phyloP scores from a whole-genome alignment of 2,329 filamentous ascomycete genomes.

The Trichoderma citrinoviride region DNA sequence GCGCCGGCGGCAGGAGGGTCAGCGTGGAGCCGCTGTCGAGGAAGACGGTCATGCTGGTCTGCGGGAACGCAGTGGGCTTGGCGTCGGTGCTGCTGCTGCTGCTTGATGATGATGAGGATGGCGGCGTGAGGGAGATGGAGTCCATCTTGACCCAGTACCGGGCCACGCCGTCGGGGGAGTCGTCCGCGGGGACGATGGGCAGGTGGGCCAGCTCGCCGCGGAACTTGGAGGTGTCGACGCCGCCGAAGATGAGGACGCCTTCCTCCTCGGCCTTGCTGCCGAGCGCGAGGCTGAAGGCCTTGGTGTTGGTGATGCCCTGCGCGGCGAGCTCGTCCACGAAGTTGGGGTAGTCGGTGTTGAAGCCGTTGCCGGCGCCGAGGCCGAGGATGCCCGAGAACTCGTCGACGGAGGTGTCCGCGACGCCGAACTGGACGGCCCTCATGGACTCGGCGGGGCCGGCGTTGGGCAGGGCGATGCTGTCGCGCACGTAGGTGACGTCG shows the following conservation, averaged over 20 bases:
- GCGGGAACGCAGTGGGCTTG: conserved; percentile 32
- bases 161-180: conserved; percentile 54
- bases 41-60: conserved; percentile 54
- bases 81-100: background rate
- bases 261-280: conserved; percentile 58
- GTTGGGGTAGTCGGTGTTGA: conserved; percentile 49
- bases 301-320: conserved; percentile 56
- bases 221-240: conserved; percentile 64
- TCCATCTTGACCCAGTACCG: conserved; percentile 54
- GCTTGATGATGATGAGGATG: conserved; percentile 21
- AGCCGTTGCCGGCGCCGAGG: conserved; percentile 62
- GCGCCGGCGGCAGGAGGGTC: conserved; percentile 59
- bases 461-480: conserved; percentile 46
- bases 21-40: conserved; percentile 70
- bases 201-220: conserved; percentile 56
- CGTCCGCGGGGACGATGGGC: conserved; percentile 56
- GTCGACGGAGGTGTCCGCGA: conserved; percentile 52
- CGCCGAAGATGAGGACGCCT: conserved; percentile 67
- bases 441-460: conserved; percentile 41
- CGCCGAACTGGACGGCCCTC: conserved; percentile 60
- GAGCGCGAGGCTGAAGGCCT: conserved; percentile 64
- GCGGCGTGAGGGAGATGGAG: conserved; percentile 42
- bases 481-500: conserved; percentile 49
- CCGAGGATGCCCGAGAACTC: conserved; percentile 65
- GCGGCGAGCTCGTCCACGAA: conserved; percentile 50